Evolutionary conservation across 306 rosid genomes (phyloP).

Genomic region (Luffa acutangula): DNA sequence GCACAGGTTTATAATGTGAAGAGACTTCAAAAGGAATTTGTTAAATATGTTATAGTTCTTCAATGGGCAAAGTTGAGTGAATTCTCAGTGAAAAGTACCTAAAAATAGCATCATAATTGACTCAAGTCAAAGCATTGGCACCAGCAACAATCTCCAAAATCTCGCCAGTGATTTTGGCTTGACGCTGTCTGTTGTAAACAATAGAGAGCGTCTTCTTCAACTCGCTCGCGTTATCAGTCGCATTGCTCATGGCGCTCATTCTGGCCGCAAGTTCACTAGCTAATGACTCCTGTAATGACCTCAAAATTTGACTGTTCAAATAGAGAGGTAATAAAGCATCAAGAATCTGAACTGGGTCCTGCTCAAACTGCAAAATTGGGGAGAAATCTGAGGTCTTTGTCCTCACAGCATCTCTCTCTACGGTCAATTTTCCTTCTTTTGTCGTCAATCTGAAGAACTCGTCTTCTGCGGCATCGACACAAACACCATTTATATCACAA

Average conservation of each 20-base stretch:
- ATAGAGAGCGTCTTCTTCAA: slow-evolving; percentile 53
- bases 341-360: slow-evolving; percentile 88
- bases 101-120: neutral
- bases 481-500: slow-evolving; percentile 63
- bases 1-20: neutral
- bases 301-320: slow-evolving; percentile 75
- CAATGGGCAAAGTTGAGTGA: neutral
- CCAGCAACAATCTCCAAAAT: slow-evolving; percentile 91
- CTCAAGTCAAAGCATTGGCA: slow-evolving; percentile 40
- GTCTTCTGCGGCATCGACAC: slow-evolving; percentile 88
- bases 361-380: slow-evolving; percentile 73
- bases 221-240: slow-evolving; percentile 59
- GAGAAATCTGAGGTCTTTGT: slow-evolving; percentile 44
- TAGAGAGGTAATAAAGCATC: slow-evolving; percentile 80
- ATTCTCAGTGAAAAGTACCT: neutral
- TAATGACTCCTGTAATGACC: slow-evolving; percentile 83
- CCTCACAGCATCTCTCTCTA: slow-evolving; percentile 60
- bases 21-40: neutral
- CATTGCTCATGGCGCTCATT: slow-evolving; percentile 88
- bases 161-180: slow-evolving; percentile 88
- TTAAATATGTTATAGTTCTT: neutral
- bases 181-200: slow-evolving; percentile 65
- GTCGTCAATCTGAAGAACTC: slow-evolving; percentile 83
- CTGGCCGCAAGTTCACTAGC: slow-evolving; percentile 90
- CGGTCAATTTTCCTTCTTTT: slow-evolving; percentile 67